phyloP scores from a whole-genome alignment of 495 filamentous ascomycete genomes.

The Bacidia rubella region DNA sequence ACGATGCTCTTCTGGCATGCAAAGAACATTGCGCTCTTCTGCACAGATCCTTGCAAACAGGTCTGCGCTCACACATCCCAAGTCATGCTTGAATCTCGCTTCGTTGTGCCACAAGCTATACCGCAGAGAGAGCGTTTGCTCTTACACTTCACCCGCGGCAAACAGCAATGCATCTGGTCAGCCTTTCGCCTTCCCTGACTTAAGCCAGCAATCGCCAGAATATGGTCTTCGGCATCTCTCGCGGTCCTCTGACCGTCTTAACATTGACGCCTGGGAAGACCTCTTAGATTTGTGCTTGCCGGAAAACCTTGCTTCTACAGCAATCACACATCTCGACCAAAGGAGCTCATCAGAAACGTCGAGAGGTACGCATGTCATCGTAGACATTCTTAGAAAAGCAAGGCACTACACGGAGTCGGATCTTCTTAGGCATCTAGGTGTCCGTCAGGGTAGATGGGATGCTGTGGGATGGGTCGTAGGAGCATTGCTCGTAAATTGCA shows the following conservation, averaged over 20 bases:
- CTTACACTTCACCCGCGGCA: too few species aligned
- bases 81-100: too few species aligned
- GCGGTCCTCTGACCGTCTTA: neutral
- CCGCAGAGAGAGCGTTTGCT: too few species aligned
- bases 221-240: neutral
- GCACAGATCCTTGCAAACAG: neutral
- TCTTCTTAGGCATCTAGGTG: conserved; percentile 31
- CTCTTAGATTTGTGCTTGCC: neutral
- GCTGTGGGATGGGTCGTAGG: conserved; percentile 28
- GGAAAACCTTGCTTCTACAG: neutral
- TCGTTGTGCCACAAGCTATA: too few species aligned
- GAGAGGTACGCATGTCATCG: neutral
- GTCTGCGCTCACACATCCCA: too few species aligned
- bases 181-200: neutral
- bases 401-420: conserved; percentile 21
- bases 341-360: neutral
- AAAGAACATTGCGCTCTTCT: neutral
- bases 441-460: conserved; percentile 30
- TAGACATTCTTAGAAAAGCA: conserved; percentile 19
- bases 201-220: neutral
- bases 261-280: neutral
- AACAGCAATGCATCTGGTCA: neutral
- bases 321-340: neutral
- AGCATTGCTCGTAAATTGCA: conserved; percentile 28
- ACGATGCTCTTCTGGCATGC: neutral